These are phyloP conservation scores for Spergularia marina DNA, from an alignment of 148 eudicot species.

Conservation along the genomic window DNA sequence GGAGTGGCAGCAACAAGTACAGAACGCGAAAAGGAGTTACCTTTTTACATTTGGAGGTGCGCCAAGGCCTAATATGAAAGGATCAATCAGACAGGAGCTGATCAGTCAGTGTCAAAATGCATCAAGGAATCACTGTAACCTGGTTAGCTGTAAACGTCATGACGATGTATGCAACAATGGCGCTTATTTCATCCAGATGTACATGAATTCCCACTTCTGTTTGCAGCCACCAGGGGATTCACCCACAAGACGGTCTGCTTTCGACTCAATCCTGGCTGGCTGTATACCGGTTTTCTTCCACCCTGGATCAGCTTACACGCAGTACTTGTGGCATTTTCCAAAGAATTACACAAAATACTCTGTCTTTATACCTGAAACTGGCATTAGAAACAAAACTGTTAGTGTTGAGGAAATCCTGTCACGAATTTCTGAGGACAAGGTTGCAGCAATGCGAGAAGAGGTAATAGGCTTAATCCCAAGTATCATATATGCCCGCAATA, in stretches of 20 bases:
- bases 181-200: slow-evolving; percentile 19
- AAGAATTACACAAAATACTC: slow-evolving; percentile 33
- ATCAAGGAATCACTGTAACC: slow-evolving; percentile 15
- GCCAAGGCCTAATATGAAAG: slow-evolving; percentile 13
- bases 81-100: slow-evolving; percentile 22
- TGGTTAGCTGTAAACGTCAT: slow-evolving; percentile 12
- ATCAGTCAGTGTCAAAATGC: slow-evolving; percentile 32
- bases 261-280: slow-evolving; percentile 40
- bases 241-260: slow-evolving; percentile 29
- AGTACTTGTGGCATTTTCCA: slow-evolving; percentile 40
- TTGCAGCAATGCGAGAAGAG: slow-evolving; percentile 27
- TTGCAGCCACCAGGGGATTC: slow-evolving; percentile 35
- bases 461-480: slow-evolving; percentile 32
- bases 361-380: slow-evolving; percentile 22
- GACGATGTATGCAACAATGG: slow-evolving; percentile 7
- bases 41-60: slow-evolving; percentile 34
- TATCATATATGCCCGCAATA: slow-evolving; percentile 21
- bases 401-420: slow-evolving; percentile 23
- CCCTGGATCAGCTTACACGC: slow-evolving; percentile 26
- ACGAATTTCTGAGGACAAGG: slow-evolving; percentile 17
- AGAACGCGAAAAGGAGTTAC: slow-evolving; percentile 19
- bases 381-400: slow-evolving; percentile 10
- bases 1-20: slow-evolving; percentile 31
- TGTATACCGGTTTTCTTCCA: slow-evolving; percentile 44
- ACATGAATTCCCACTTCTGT: slow-evolving; percentile 31